Evolutionary conservation across 2,329 filamentous ascomycete genomes (phyloP).

Genomic region (Colletotrichum liaoningense): DNA sequence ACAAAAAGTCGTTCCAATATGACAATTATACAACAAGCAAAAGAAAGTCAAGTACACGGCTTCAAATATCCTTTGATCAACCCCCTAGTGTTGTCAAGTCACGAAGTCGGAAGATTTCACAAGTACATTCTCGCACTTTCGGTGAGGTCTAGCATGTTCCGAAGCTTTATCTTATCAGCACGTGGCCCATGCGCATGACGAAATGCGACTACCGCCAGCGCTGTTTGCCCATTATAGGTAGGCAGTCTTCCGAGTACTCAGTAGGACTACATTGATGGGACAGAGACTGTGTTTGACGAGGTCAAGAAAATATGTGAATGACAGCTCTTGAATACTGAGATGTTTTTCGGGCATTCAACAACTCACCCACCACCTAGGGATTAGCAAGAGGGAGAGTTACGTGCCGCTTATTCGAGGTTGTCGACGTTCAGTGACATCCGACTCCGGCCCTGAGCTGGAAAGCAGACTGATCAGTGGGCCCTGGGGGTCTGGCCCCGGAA

Average conservation of each 20-base stretch:
- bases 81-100: slow-evolving; percentile 22
- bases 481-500: slow-evolving; percentile 4
- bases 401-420: background rate
- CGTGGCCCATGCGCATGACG: slow-evolving; percentile 42
- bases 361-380: background rate
- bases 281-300: no score
- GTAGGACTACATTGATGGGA: no score
- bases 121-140: slow-evolving; percentile 56
- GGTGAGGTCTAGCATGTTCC: slow-evolving; percentile 32
- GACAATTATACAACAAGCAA: background rate
- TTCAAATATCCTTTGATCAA: slow-evolving; percentile 9
- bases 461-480: background rate
- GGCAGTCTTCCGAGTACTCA: background rate
- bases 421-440: slow-evolving; percentile 6
- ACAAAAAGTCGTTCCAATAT: background rate
- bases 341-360: no score
- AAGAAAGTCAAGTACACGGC: background rate
- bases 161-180: slow-evolving; percentile 46
- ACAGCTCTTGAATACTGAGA: background rate
- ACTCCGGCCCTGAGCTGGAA: background rate
- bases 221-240: background rate
- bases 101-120: slow-evolving; percentile 26
- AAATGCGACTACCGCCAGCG: background rate
- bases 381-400: background rate
- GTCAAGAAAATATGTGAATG: background rate